These are phyloP conservation scores for Amoebophrya sp. DNA, from an alignment of 169 alveolate genomes.

Conservation along the genomic window DNA sequence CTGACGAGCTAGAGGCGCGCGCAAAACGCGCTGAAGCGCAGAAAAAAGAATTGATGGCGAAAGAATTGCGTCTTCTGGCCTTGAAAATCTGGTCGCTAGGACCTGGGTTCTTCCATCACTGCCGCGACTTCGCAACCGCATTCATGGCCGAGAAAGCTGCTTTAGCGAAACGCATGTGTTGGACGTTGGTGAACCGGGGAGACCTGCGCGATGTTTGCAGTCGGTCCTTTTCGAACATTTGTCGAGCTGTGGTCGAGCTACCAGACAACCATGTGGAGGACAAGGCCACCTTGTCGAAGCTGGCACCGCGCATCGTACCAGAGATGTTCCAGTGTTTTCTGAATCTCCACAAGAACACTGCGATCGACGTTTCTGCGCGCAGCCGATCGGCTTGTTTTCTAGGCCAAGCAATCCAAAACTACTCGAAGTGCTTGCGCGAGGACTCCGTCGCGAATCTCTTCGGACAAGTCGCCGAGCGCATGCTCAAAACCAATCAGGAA, in stretches of 20 bases:
- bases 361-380: background rate
- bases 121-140: background rate
- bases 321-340: slow-evolving; percentile 22
- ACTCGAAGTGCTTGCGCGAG: background rate
- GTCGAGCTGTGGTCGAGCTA: no score
- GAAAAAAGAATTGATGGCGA: background rate
- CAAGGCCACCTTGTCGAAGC: background rate
- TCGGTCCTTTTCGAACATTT: background rate
- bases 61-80: background rate
- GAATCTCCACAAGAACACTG: background rate
- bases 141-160: background rate
- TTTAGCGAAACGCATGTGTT: background rate
- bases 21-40: background rate
- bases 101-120: background rate
- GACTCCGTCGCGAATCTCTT: background rate
- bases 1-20: background rate
- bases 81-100: background rate
- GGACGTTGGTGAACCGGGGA: background rate
- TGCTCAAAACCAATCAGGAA: background rate
- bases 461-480: background rate
- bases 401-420: background rate
- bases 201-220: background rate
- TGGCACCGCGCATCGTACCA: background rate
- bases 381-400: background rate
- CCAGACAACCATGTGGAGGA: no score